Percentiles rank a stretch among this genome's conserved stretches.
phyloP scores from a whole-genome alignment of 2,329 filamentous ascomycete genomes.

The Escovopsis weberi region DNA sequence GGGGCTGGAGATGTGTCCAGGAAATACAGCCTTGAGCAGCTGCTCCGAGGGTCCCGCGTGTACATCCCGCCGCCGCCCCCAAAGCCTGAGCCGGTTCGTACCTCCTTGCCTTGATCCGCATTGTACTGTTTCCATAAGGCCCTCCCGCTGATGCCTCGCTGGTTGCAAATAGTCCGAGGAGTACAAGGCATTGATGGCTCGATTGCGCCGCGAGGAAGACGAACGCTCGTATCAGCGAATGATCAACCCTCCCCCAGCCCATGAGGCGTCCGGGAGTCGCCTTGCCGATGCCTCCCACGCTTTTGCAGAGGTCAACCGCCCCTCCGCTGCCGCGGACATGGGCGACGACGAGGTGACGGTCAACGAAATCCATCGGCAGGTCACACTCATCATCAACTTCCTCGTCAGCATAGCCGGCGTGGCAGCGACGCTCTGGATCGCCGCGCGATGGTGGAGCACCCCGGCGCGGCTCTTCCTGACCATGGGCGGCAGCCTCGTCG shows the following conservation, averaged over 20 bases:
- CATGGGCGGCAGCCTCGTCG: constrained; percentile 52
- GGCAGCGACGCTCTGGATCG: constrained; percentile 64
- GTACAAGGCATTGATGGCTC: constrained; percentile 78
- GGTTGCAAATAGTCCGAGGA: constrained; percentile 45
- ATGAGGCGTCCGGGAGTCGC: constrained; percentile 45
- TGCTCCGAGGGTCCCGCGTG: constrained; percentile 57
- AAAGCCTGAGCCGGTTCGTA: constrained; percentile 59
- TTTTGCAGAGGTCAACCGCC: constrained; percentile 40
- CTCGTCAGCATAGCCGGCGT: constrained; percentile 73
- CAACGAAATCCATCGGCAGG: constrained; percentile 63
- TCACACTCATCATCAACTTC: constrained; percentile 80
- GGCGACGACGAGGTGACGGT: constrained; percentile 53
- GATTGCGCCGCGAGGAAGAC: constrained; percentile 72
- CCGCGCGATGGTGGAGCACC: constrained; percentile 60
- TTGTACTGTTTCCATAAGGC: neutral
- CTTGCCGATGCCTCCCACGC: constrained; percentile 41
- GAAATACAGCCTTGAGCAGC: constrained; percentile 44
- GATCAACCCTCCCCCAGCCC: constrained; percentile 42
- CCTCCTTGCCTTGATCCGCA: neutral
- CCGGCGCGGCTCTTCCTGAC: constrained; percentile 56
- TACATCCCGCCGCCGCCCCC: constrained; percentile 69
- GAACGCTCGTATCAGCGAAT: constrained; percentile 69
- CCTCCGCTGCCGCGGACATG: constrained; percentile 28
- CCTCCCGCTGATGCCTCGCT: constrained; percentile 4
- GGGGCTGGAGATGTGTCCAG: constrained; percentile 17